Conservation (phyloP, 1,284 basidiomycete genomes). For the Rhodotorula sp. region DNA sequence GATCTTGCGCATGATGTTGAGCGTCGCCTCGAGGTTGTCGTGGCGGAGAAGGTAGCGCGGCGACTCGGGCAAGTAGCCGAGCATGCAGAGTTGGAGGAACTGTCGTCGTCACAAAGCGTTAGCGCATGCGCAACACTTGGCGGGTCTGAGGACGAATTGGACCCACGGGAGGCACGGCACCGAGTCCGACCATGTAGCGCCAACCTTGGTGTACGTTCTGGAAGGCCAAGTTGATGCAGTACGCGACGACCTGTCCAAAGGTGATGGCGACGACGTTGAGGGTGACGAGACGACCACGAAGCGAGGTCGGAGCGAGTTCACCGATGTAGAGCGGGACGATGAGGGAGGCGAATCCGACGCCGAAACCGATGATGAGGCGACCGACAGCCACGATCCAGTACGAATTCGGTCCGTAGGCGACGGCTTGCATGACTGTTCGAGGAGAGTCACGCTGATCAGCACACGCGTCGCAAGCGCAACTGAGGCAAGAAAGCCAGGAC, state of each 20-base stretch:
- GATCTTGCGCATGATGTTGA: slow-evolving; percentile 61
- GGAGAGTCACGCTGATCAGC: no score
- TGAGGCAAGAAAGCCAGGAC: neutral
- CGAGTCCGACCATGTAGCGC: slow-evolving; percentile 69
- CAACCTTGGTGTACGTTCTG: slow-evolving; percentile 64
- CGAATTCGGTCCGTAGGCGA: slow-evolving; percentile 59
- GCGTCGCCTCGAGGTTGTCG: slow-evolving; percentile 57
- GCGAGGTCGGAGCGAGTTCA: slow-evolving; percentile 69
- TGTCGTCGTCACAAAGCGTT: slow-evolving; percentile 48
- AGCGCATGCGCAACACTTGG: neutral
- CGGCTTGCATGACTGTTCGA: slow-evolving; percentile 59
- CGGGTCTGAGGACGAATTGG: neutral
- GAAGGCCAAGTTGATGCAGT: slow-evolving; percentile 58
- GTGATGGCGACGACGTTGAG: slow-evolving; percentile 49
- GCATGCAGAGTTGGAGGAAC: slow-evolving; percentile 59
- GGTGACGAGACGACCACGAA: slow-evolving; percentile 71
- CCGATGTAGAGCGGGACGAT: slow-evolving; percentile 65
- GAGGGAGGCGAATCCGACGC: slow-evolving; percentile 48
- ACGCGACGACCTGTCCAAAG: slow-evolving; percentile 45
- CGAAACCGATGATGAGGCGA: slow-evolving; percentile 67
- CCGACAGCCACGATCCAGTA: slow-evolving; percentile 70
- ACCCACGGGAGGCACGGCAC: slow-evolving; percentile 36
- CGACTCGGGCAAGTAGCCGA: slow-evolving; percentile 71
- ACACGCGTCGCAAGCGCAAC: no score
- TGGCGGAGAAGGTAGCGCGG: slow-evolving; percentile 69